Base-by-base conservation (phyloP, 805 yeast species). In the Wickerhamiella australiensis region DNA sequence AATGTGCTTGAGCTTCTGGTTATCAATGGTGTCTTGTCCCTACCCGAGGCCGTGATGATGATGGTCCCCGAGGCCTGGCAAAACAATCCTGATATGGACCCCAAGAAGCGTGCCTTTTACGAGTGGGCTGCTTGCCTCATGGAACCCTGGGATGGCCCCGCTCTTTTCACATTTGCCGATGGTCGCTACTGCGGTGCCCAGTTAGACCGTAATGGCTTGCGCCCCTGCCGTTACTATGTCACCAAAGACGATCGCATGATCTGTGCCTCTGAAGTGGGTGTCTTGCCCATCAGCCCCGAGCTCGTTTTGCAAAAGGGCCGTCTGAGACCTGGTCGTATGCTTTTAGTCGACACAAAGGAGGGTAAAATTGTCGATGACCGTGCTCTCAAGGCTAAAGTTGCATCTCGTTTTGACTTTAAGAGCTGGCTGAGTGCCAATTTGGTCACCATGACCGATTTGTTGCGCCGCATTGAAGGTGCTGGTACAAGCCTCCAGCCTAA, bases 61-160 rank as follows among this genome's bases (percentile, higher is more conserved):
- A 73, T 92, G 74, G 90, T 92, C 53, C 98, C 98, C 31, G 98
- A 90, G 68, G 96, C 97, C 4, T 87, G 96, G 92, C 96, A 90
- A 68, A 83, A 84, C 64, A 92, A 88, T 67, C 59, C 61, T 47
- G 67, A 75, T 55, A 87, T 90, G 83, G 96, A 90, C 65, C 85
- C 94, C 50, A 81, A 83, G 66, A 84, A 88, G 70, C 79, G 76
- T 60, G 96, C 97, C 0, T 90, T 94, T 68, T 90, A 90, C 70
- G 96, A 92, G 67, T 90, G 97, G 97, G 97, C 96, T 44, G 95
- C 97, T 11, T 87, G 96, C 69, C 70, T 90, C 56, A 92, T 92
- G 96, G 98, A 90, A 71, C 97, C 97, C 7, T 90, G 98, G 98
- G 98, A 90, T 69, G 98, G 98, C 56, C 98, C 98, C 17, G 97